Percentiles rank a stretch among this genome's conserved stretches.
These are phyloP conservation scores for Inga oerstediana DNA, from an alignment of 306 rosid species.

Conservation along the genomic window DNA sequence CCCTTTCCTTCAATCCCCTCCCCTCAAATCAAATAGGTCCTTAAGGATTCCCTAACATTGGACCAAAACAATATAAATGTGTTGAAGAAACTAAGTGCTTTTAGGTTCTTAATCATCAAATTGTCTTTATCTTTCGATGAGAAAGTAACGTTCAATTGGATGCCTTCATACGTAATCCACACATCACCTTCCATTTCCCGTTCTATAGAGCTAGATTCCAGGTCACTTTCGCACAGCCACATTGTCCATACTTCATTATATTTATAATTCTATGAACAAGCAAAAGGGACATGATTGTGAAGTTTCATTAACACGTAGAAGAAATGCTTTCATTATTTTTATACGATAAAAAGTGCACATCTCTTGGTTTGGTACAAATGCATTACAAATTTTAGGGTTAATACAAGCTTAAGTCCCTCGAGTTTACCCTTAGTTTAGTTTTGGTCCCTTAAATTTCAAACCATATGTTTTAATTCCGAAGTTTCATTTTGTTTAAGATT, in stretches of 20 bases:
- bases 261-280: not conserved
- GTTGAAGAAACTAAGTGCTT: not conserved
- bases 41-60: not conserved
- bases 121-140: not conserved
- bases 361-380: not conserved
- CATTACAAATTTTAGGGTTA: too few relatives aligned
- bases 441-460: too few relatives aligned
- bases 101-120: not conserved
- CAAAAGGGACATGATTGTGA: not conserved
- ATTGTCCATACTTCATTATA: not conserved
- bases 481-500: too few relatives aligned
- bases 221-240: not conserved
- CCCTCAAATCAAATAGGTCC: too few relatives aligned
- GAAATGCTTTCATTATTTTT: not conserved
- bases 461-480: too few relatives aligned
- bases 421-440: too few relatives aligned
- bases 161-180: not conserved
- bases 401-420: too few relatives aligned
- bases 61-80: not conserved
- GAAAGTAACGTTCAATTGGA: not conserved
- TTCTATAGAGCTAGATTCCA: not conserved
- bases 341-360: not conserved
- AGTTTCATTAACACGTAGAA: not conserved
- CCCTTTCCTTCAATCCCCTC: too few relatives aligned
- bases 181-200: not conserved